Base-by-base conservation (phyloP, 495 filamentous ascomycete genomes). In the Penicillium steckii region DNA sequence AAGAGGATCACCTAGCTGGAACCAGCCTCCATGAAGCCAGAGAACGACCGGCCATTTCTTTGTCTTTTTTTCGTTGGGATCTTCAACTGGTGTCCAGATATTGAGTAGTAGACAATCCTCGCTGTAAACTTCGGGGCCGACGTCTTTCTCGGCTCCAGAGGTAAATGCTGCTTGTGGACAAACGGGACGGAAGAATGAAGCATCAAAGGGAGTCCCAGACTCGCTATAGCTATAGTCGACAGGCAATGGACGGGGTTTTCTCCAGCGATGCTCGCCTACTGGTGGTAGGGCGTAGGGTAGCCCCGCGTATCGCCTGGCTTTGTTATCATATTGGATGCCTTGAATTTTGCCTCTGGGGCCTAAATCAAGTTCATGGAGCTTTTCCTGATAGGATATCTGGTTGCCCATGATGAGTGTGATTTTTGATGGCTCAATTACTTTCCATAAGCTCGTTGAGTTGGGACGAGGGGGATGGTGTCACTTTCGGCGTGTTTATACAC, bases 31-130 rank as follows among this genome's bases (percentile, higher is more conserved):
- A 50, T 80, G 72, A 58, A 65, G 55, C 64, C 83, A 84, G 4
- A 85, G 69, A 35, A 81, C 68, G 12, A 87, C 81, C 2, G 83
- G 84, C 55, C 83, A 61, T 60, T 74, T 73, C 37, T 49, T 46
- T 2, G 61, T 56, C 7, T 58, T 42, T 1, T 63, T 44, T 1
- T 37, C 33, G 12, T 60, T 62, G 9, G 53, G 53, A 3, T 55
- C 46, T 3, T 46, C 32, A 7, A 61, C 52, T 0, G 78, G 78
- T 0, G 53, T 59, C 66, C 53, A 80, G 35, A 77, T 71, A 54
- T 78, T 80, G 3, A 69, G 49, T 10, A 71, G 67, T 37, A 80
- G 48, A 51, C 78, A 80, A 57, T 80, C 73, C 44, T 80, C 78
- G 27, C 62, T 59, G 61, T 48, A 65, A 5, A 15, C 27, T n/a